phyloP scores from a whole-genome alignment of 164 flowering plant genomes.

The Vitis labrusca region DNA sequence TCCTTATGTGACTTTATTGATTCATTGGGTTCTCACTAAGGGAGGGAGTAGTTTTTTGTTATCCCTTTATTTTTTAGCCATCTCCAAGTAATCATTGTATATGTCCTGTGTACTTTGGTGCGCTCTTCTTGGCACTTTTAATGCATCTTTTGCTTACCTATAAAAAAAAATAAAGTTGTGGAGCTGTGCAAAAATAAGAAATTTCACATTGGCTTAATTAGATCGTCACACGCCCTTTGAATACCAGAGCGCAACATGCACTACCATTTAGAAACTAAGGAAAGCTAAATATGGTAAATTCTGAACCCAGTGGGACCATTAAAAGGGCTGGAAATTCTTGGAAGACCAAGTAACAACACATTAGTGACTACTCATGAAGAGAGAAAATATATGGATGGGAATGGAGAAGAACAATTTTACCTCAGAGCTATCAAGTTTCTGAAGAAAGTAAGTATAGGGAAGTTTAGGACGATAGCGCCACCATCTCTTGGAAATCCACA shows the following conservation, averaged over 20 bases:
- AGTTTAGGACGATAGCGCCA: slow-evolving; percentile 98
- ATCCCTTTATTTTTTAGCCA: too few species aligned
- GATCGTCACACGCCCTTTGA: too few species aligned
- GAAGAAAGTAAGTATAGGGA: slow-evolving; percentile 91
- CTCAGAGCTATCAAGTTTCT: slow-evolving; percentile 90
- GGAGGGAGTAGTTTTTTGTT: too few species aligned
- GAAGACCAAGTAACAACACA: not conserved
- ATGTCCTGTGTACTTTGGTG: too few species aligned
- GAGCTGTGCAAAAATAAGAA: too few species aligned
- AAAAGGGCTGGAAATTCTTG: not conserved
- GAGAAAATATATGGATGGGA: not conserved
- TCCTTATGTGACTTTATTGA: too few species aligned
- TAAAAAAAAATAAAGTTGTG: too few species aligned
- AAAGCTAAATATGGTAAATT: not conserved
- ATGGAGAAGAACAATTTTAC: slow-evolving; percentile 28
- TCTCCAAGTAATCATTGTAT: too few species aligned
- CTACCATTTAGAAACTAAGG: not conserved
- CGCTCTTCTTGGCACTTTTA: too few species aligned
- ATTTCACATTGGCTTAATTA: too few species aligned
- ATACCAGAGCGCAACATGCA: not conserved
- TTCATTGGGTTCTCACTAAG: too few species aligned
- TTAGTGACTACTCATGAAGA: not conserved
- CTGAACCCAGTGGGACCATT: not conserved
- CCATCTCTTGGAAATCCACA: slow-evolving; percentile 98
- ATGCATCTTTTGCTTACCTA: too few species aligned